These are phyloP conservation scores for Acrasis kona DNA, from an alignment of 78 protist genomes.

Conservation along the genomic window DNA sequence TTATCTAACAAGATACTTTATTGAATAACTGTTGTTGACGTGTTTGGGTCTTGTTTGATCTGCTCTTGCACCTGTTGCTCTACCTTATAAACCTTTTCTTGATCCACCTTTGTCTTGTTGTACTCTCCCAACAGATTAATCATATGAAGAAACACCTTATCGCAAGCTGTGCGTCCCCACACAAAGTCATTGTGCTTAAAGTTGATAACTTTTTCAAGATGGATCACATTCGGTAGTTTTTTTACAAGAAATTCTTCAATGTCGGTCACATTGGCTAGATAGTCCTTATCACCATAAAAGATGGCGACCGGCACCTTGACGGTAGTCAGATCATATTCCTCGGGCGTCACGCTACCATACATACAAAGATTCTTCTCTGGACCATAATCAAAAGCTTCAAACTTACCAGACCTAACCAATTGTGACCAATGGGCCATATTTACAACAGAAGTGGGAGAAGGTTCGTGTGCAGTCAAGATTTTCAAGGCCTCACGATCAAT, in stretches of 20 bases:
- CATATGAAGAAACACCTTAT: too few relatives aligned
- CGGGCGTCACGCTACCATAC: background rate
- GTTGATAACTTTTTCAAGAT: background rate
- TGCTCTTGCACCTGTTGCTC: too few relatives aligned
- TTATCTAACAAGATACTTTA: too few relatives aligned
- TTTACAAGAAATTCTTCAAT: background rate
- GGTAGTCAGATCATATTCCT: background rate
- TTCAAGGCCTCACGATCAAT: background rate
- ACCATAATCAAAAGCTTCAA: background rate
- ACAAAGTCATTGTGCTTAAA: background rate
- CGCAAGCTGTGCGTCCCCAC: too few relatives aligned
- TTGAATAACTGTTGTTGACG: too few relatives aligned
- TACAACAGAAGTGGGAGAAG: background rate
- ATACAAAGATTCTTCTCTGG: background rate
- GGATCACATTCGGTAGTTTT: too few relatives aligned
- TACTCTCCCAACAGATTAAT: too few relatives aligned
- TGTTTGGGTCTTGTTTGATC: too few relatives aligned
- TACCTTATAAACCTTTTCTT: too few relatives aligned
- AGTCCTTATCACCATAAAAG: background rate
- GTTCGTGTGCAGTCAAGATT: background rate
- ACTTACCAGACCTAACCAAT: background rate
- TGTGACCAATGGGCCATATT: conserved; percentile 5
- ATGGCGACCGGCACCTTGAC: background rate
- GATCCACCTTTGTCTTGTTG: too few relatives aligned
- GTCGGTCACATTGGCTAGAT: background rate